These are phyloP conservation scores for Acmispon strigosus DNA, from an alignment of 306 rosid genomes.

Conservation along the genomic window DNA sequence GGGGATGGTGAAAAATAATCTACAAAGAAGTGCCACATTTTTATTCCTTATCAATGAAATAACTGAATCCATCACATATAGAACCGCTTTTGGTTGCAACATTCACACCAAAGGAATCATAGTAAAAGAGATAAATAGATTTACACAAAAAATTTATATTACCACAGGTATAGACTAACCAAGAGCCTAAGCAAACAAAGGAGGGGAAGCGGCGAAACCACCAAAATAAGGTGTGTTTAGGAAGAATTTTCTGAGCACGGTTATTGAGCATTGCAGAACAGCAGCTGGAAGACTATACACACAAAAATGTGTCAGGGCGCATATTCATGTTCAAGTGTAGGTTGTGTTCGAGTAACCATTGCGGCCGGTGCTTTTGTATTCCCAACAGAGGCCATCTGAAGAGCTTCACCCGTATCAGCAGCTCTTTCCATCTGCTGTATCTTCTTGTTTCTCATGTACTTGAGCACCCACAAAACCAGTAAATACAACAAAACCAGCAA, in stretches of 20 bases:
- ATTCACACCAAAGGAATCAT: slow-evolving; percentile 58
- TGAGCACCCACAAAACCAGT: slow-evolving; percentile 43
- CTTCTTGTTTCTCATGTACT: slow-evolving; percentile 40
- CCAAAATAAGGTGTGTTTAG: slow-evolving; percentile 32
- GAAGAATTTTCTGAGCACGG: slow-evolving; percentile 33
- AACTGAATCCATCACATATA: slow-evolving; percentile 37
- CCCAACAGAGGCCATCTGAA: slow-evolving; percentile 61
- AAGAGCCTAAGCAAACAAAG: slow-evolving; percentile 34
- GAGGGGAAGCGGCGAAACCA: background rate
- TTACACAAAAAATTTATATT: slow-evolving; percentile 59
- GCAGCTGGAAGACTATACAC: too few species aligned
- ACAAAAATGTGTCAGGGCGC: slow-evolving; percentile 39
- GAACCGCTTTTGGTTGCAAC: slow-evolving; percentile 41
- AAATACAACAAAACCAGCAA: slow-evolving; percentile 35
- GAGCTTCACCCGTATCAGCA: slow-evolving; percentile 72
- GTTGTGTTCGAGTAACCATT: slow-evolving; percentile 65
- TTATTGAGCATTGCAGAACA: slow-evolving; percentile 13
- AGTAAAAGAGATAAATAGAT: slow-evolving; percentile 31
- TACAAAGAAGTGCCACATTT: slow-evolving; percentile 12
- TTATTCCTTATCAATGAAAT: slow-evolving; percentile 39
- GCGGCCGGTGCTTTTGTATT: slow-evolving; percentile 74
- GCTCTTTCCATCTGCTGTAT: slow-evolving; percentile 70
- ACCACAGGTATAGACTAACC: slow-evolving; percentile 40
- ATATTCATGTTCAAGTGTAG: slow-evolving; percentile 68
- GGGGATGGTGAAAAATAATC: background rate